Evolutionary conservation across 2,329 filamentous ascomycete species (phyloP).

Genomic region (Apiospora pterosperma): DNA sequence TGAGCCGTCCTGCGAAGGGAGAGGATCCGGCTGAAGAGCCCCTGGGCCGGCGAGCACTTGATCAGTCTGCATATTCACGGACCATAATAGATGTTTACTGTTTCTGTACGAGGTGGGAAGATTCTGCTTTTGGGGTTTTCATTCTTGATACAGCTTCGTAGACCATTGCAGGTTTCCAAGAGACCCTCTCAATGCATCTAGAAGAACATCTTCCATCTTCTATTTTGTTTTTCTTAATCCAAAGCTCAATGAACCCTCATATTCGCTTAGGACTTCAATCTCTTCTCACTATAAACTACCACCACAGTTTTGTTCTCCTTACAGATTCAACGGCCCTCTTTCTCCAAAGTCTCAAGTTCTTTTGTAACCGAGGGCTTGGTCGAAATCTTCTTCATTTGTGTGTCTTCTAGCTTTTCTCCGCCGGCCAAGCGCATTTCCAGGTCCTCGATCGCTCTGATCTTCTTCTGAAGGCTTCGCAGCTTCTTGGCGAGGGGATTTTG

Average conservation of each 20-base stretch:
- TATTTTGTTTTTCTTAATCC: background rate
- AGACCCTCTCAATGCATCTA: background rate
- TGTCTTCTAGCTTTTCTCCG: slow-evolving; percentile 96
- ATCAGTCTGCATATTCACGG: background rate
- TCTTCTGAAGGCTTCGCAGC: slow-evolving; percentile 88
- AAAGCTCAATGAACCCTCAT: background rate
- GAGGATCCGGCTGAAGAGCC: too few relatives aligned
- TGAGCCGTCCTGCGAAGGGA: too few relatives aligned
- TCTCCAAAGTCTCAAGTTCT: slow-evolving; percentile 67
- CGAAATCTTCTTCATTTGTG: slow-evolving; percentile 96
- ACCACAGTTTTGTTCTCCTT: background rate
- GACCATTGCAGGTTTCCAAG: background rate
- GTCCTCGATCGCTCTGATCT: slow-evolving; percentile 96
- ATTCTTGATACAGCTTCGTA: background rate
- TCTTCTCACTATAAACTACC: background rate
- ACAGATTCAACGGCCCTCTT: slow-evolving; percentile 19
- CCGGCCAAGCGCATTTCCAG: slow-evolving; percentile 93
- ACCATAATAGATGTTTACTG: background rate
- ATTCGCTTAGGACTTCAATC: background rate
- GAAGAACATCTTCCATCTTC: background rate
- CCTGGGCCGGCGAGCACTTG: background rate
- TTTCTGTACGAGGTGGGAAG: background rate
- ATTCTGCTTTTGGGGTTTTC: background rate
- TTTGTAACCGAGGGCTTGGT: slow-evolving; percentile 82
- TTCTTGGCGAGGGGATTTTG: slow-evolving; percentile 87